A percentile compares a stretch with the other conserved stretches of the same genome.
Evolutionary conservation across 2,329 filamentous ascomycete genomes (phyloP).

Genomic region (Zasmidium cellare): DNA sequence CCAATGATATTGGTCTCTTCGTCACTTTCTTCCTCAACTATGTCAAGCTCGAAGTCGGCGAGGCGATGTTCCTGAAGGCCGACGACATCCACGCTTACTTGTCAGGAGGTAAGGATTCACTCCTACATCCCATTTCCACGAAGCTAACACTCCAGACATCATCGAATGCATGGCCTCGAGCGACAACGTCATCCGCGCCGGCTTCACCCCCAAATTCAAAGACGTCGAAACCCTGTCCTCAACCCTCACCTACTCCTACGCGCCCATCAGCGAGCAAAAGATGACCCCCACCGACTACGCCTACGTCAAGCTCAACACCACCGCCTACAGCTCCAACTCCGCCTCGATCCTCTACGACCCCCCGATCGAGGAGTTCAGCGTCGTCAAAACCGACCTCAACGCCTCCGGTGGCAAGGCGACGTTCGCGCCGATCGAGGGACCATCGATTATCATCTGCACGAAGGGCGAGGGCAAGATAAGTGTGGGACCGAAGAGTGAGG

Average conservation of each 20-base stretch:
- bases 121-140: not conserved
- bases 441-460: conserved; percentile 91
- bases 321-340: conserved; percentile 76
- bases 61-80: conserved; percentile 93
- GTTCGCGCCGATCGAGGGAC: conserved; percentile 82
- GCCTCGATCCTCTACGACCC: conserved; percentile 81
- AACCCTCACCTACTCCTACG: conserved; percentile 94
- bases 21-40: conserved; percentile 98
- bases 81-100: conserved; percentile 98
- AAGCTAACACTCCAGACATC: conserved; percentile 61
- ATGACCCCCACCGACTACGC: conserved; percentile 84
- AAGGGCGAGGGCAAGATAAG: conserved; percentile 78
- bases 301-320: conserved; percentile 78
- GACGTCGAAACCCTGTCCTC: conserved; percentile 84
- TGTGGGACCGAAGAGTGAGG: conserved; percentile 78
- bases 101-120: conserved; percentile 55
- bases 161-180: conserved; percentile 99
- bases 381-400: conserved; percentile 77
- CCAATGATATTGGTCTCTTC: conserved; percentile 86
- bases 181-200: conserved; percentile 97
- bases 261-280: conserved; percentile 92
- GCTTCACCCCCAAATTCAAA: conserved; percentile 98
- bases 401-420: conserved; percentile 74
- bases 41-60: conserved; percentile 80
- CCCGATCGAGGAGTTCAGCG: conserved; percentile 93